Evolutionary conservation across 192 early-diverging fungal species (phyloP).

Genomic region (Backusella mclennaniae): DNA sequence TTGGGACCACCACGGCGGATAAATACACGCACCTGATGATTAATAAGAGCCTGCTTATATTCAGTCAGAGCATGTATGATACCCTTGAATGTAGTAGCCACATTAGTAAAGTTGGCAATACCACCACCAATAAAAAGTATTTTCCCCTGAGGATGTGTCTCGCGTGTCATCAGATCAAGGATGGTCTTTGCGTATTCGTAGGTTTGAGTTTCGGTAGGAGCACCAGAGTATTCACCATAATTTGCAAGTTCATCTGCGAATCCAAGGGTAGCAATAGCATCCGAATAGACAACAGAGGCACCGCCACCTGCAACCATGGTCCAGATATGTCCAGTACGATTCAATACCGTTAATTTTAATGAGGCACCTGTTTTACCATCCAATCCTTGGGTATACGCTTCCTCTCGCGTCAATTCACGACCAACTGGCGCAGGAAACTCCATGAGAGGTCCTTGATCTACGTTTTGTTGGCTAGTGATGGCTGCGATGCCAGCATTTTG

Average conservation of each 20-base stretch:
- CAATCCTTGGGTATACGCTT: slow-evolving; percentile 96
- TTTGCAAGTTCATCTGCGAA: slow-evolving; percentile 94
- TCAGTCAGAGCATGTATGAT: slow-evolving; percentile 92
- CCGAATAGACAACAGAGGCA: slow-evolving; percentile 96
- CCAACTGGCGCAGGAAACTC: slow-evolving; percentile 98
- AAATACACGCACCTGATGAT: slow-evolving; percentile 89
- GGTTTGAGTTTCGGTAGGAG: slow-evolving; percentile 96
- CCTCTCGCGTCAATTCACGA: slow-evolving; percentile 92
- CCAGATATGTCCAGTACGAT: slow-evolving; percentile 96
- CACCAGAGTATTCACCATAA: slow-evolving; percentile 99
- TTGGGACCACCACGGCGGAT: slow-evolving; percentile 98
- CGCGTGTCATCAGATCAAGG: slow-evolving; percentile 97
- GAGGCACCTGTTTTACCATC: slow-evolving; percentile 98
- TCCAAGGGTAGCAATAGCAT: slow-evolving; percentile 97
- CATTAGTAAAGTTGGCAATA: slow-evolving; percentile 99
- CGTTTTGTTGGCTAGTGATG: slow-evolving; percentile 31
- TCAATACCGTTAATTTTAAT: slow-evolving; percentile 95
- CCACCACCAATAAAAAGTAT: slow-evolving; percentile 98
- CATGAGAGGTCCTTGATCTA: slow-evolving; percentile 83
- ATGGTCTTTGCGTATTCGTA: slow-evolving; percentile 99
- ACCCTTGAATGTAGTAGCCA: slow-evolving; percentile 98
- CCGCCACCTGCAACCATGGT: slow-evolving; percentile 99
- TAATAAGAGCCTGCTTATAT: slow-evolving; percentile 85
- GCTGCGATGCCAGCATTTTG: slow-evolving; percentile 41
- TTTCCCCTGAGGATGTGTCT: slow-evolving; percentile 84